phyloP scores from a whole-genome alignment of 2,329 filamentous ascomycete genomes.

The Paecilomyces formosus region DNA sequence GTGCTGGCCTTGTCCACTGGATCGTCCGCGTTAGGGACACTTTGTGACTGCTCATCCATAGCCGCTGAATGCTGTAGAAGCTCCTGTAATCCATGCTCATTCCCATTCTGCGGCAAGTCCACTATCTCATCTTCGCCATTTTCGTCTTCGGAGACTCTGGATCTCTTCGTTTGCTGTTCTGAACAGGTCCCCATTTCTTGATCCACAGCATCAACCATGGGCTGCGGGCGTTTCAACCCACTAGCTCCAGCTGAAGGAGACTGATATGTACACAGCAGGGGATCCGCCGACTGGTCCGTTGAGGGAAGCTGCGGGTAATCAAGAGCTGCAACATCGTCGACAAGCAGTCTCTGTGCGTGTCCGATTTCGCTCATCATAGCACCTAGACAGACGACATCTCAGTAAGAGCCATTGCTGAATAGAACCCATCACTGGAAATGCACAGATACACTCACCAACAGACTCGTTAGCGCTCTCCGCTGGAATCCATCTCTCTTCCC shows the following conservation, averaged over 20 bases:
- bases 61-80: neutral
- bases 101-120: neutral
- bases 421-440: neutral
- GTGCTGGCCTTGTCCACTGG: neutral
- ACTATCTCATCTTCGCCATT: neutral
- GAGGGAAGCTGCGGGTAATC: conserved; percentile 8
- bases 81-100: neutral
- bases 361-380: conserved; percentile 28
- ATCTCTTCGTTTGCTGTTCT: neutral
- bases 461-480: conserved; percentile 19
- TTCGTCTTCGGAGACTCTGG: neutral
- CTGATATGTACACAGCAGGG: neutral
- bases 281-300: neutral
- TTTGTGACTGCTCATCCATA: neutral
- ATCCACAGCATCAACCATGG: neutral
- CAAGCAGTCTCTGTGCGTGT: conserved; percentile 22
- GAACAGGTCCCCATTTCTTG: neutral
- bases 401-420: neutral
- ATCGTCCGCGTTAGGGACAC: neutral
- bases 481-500: conserved; percentile 29
- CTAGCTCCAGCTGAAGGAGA: neutral
- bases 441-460: conserved; percentile 17
- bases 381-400: conserved; percentile 9
- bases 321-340: conserved; percentile 19
- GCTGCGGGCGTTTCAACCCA: neutral